Conservation (phyloP, 192 early-diverging fungal genomes). For the Linnemannia hyalina region DNA sequence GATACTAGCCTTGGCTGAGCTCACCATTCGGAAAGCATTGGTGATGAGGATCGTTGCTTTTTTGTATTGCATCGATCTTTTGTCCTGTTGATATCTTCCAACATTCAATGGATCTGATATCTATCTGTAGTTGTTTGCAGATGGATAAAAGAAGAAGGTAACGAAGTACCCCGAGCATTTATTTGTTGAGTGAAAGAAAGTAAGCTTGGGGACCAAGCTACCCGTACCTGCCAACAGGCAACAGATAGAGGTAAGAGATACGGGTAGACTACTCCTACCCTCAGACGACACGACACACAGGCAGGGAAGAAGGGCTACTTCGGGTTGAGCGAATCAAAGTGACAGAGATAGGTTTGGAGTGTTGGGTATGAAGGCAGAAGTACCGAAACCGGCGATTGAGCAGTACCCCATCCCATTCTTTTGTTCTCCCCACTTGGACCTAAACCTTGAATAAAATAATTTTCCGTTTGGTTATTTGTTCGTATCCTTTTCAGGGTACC, state of each 20-base stretch:
- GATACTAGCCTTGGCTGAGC: too few species aligned
- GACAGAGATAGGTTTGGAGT: neutral
- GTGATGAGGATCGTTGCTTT: too few species aligned
- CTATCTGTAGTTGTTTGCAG: neutral
- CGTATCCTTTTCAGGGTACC: too few species aligned
- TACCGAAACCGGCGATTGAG: neutral
- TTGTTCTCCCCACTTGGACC: neutral
- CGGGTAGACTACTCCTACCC: too few species aligned
- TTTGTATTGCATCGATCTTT: too few species aligned
- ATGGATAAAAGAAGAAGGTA: too few species aligned
- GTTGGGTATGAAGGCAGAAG: neutral
- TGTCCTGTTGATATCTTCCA: too few species aligned
- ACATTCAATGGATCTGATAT: neutral
- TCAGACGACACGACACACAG: too few species aligned
- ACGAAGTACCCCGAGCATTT: neutral
- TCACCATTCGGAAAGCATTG: too few species aligned
- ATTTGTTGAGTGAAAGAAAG: neutral
- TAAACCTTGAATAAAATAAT: slow-evolving; percentile 3
- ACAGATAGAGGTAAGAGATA: too few species aligned
- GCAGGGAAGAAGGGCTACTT: too few species aligned
- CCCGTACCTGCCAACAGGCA: neutral
- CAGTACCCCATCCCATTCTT: neutral
- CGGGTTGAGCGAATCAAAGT: too few species aligned
- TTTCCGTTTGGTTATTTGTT: neutral
- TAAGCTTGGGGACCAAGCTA: slow-evolving; percentile 6